Evolutionary conservation across 2,329 filamentous ascomycete species (phyloP).

Genomic region (Fusarium duplospermum): DNA sequence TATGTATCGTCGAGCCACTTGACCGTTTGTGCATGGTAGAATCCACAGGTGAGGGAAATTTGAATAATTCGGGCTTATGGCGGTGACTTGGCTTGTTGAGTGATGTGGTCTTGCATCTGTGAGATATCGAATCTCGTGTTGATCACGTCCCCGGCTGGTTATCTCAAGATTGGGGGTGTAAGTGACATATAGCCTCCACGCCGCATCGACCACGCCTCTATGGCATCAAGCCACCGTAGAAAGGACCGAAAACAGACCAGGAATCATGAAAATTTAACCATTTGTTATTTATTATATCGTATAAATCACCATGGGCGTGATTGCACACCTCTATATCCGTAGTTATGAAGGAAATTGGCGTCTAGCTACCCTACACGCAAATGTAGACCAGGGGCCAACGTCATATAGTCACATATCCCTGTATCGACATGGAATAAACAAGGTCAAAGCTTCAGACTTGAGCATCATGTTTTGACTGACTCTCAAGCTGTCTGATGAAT

Average conservation of each 20-base stretch:
- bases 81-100: background rate
- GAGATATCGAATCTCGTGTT: background rate
- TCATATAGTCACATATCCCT: background rate
- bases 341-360: background rate
- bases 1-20: background rate
- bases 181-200: background rate
- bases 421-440: background rate
- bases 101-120: background rate
- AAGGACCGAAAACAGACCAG: background rate
- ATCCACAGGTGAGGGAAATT: background rate
- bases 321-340: background rate
- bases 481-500: background rate
- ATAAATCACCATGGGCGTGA: too few relatives aligned
- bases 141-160: background rate
- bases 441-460: background rate
- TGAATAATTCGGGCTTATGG: background rate
- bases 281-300: background rate
- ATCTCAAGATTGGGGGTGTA: background rate
- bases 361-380: background rate
- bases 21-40: background rate
- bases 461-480: background rate
- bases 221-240: background rate
- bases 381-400: background rate
- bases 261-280: fast-evolving
- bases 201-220: background rate